Evolutionary conservation across 2,329 filamentous ascomycete genomes (phyloP).

Genomic region (Aspergillus bombycis): DNA sequence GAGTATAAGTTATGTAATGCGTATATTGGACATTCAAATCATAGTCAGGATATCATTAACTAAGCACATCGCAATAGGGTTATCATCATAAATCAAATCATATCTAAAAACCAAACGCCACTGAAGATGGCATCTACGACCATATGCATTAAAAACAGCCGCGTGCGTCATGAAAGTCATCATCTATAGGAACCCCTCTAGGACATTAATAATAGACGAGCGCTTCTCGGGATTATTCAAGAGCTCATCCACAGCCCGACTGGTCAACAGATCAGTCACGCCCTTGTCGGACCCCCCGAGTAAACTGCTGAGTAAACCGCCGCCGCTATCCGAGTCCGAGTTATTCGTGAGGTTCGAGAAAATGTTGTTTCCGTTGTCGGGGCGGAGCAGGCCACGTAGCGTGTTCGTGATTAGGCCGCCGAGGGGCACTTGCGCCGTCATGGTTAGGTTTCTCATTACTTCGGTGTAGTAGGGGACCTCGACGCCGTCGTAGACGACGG

Average conservation of each 20-base stretch:
- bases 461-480: slow-evolving; percentile 40
- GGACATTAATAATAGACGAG: slow-evolving; percentile 17
- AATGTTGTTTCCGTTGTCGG: slow-evolving; percentile 18
- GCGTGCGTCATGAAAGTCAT: not conserved
- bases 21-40: not conserved
- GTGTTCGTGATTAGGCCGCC: slow-evolving; percentile 34
- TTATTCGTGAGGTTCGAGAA: slow-evolving; percentile 17
- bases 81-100: not conserved
- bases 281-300: slow-evolving; percentile 15
- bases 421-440: slow-evolving; percentile 34
- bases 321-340: not conserved
- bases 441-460: slow-evolving; percentile 34
- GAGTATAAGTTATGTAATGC: not conserved
- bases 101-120: not conserved
- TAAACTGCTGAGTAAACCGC: slow-evolving; percentile 1
- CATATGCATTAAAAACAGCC: not conserved
- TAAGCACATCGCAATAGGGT: slow-evolving; percentile 2
- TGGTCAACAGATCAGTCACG: not conserved
- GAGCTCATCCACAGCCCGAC: slow-evolving; percentile 3
- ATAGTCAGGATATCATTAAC: not conserved
- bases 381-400: slow-evolving; percentile 25
- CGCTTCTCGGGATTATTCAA: slow-evolving; percentile 20
- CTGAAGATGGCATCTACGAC: not conserved
- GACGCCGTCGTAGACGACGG: slow-evolving; percentile 34
- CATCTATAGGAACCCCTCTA: slow-evolving; percentile 13